Evolutionary conservation across 345 rosid species (phyloP).

Genomic region (Eucalyptus erythrocorys): DNA sequence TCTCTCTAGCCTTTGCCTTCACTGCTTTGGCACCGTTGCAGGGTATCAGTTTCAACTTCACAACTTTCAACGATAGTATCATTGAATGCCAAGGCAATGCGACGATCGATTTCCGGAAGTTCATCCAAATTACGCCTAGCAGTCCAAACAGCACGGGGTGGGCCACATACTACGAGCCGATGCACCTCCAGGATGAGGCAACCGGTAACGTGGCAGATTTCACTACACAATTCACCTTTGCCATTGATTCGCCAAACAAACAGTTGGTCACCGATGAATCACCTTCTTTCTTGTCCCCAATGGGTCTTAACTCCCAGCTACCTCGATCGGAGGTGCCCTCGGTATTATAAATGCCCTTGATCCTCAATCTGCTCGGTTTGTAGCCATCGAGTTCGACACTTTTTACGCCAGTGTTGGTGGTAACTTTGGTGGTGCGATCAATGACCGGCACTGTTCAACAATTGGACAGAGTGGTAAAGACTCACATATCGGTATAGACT

Average conservation of each 20-base stretch:
- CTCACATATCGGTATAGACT: background rate
- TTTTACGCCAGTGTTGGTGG: background rate
- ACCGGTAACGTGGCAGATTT: background rate
- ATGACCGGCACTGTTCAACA: background rate
- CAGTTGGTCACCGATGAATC: background rate
- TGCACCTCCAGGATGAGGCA: background rate
- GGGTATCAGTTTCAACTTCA: background rate
- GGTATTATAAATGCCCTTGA: background rate
- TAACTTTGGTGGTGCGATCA: background rate
- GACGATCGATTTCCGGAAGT: fast-evolving
- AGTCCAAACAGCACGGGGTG: background rate
- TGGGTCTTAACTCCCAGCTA: background rate
- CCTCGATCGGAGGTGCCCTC: background rate
- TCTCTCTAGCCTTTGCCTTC: background rate
- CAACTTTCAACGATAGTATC: background rate
- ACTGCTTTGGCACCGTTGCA: background rate
- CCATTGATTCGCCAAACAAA: background rate
- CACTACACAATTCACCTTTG: constrained; percentile 2
- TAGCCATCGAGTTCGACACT: constrained; percentile 8
- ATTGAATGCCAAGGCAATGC: background rate
- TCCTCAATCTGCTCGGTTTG: background rate
- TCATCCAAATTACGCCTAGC: background rate
- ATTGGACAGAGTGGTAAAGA: fast-evolving
- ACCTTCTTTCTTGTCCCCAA: background rate
- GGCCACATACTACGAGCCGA: background rate